A percentile compares a stretch with the other conserved stretches of the same genome.
These are phyloP conservation scores for Cladosporium sp. DNA, from an alignment of 2,329 filamentous ascomycete species.

Conservation along the genomic window DNA sequence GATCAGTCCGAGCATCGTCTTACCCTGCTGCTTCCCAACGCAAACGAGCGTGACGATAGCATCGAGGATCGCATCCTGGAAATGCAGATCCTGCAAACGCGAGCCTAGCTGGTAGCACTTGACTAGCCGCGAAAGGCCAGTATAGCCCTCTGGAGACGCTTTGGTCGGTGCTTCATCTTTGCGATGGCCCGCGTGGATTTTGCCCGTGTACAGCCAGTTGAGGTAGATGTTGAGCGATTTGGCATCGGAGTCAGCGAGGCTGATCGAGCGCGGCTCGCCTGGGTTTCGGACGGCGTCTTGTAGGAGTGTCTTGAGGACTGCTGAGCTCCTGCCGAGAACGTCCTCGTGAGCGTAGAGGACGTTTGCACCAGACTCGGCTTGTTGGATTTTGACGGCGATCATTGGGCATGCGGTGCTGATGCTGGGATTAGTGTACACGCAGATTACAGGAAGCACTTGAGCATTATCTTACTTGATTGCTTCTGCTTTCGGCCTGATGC, in stretches of 20 bases:
- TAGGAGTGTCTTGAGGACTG: slow-evolving; percentile 11
- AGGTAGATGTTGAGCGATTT: slow-evolving; percentile 17
- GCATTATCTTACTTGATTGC: background rate
- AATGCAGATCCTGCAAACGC: slow-evolving; percentile 16
- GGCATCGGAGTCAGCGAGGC: slow-evolving; percentile 12
- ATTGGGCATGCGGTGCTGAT: background rate
- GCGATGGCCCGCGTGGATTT: slow-evolving; percentile 5
- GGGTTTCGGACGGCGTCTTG: slow-evolving; percentile 14
- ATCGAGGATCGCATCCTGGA: slow-evolving; percentile 20
- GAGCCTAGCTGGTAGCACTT: slow-evolving; percentile 19
- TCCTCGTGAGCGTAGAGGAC: slow-evolving; percentile 4
- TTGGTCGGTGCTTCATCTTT: background rate
- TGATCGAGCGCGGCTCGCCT: slow-evolving; percentile 4
- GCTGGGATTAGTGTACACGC: background rate
- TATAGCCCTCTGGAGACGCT: background rate
- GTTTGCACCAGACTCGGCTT: background rate
- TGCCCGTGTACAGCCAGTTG: slow-evolving; percentile 20
- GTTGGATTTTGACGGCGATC: background rate
- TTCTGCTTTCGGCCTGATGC: background rate
- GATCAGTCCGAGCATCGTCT: background rate
- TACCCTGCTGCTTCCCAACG: background rate
- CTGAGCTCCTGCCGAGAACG: background rate
- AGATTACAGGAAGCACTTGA: background rate
- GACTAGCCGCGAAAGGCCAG: background rate
- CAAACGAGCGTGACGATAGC: background rate